A percentile compares a stretch with the other conserved stretches of the same genome.
Evolutionary conservation across 2,329 filamentous ascomycete genomes (phyloP).

Genomic region (Fusarium concolor): DNA sequence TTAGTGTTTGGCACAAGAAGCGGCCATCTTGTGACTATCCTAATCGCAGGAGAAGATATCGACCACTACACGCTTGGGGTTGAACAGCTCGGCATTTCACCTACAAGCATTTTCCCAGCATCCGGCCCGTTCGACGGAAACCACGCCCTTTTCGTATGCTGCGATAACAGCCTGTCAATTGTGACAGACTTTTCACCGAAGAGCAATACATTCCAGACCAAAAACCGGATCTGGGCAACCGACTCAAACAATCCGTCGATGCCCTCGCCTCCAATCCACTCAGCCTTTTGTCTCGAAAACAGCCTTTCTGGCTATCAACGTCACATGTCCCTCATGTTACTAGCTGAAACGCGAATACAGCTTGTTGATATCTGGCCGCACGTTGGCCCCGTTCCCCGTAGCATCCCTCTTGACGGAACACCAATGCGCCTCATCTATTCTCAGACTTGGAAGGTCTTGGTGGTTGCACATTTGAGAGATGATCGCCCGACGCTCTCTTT

Average conservation of each 20-base stretch:
- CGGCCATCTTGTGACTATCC: constrained; percentile 61
- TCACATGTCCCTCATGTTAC: constrained; percentile 60
- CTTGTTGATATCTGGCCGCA: constrained; percentile 63
- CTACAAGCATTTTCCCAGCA: constrained; percentile 51
- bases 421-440: constrained; percentile 68
- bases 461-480: constrained; percentile 62
- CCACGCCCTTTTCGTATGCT: constrained; percentile 58
- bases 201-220: constrained; percentile 52
- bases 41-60: constrained; percentile 32
- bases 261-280: constrained; percentile 61
- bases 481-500: constrained; percentile 64
- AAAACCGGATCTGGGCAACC: constrained; percentile 63
- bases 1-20: constrained; percentile 63
- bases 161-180: constrained; percentile 60
- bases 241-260: constrained; percentile 61
- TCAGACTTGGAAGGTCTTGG: constrained; percentile 61
- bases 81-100: constrained; percentile 53
- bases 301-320: constrained; percentile 54
- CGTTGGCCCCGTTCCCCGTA: constrained; percentile 61
- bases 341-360: constrained; percentile 63
- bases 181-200: constrained; percentile 53
- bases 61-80: constrained; percentile 45
- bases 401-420: constrained; percentile 60
- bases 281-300: constrained; percentile 57
- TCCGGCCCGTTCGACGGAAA: constrained; percentile 41